Evolutionary conservation across 352 stramenopile species (phyloP), one percentile per base, ranked within the genome.

Genomic region (Phytophthora pisi): DNA sequence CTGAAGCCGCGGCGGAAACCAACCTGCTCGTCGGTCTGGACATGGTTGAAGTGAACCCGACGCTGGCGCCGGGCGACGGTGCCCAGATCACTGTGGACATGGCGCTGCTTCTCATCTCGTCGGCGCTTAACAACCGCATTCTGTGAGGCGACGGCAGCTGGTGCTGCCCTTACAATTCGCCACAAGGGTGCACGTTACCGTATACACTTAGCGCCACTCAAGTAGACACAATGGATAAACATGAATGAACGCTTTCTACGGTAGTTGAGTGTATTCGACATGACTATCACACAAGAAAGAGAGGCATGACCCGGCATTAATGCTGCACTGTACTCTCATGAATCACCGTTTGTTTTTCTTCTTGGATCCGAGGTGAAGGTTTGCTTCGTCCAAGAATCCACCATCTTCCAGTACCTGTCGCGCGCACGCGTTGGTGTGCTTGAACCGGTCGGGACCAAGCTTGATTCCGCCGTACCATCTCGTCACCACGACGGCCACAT

Each of bases 41-140:
- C 73, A 97, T 99, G 80, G 96, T 99, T 5, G 96, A 99, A 79
- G 81, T 99, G n/a, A 99, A 98, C 80, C 83, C 92, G 38, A 93
- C 72, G 52, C 77, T 99, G 53, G 91, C 93, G 5, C 85, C 96
- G 26, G 93, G 86, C 23, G 70, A 84, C 31, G 95, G 94, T 10
- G 94, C 92, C 23, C 80, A 91, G 57, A 90, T 96, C 72, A 99
- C 96, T 4, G 83, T 98, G 59, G 93, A 98, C 72, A 90, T 99
- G 71, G 95, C 91, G 51, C 70, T 98, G 54, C 75, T 97, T 63
- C 82, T 99, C 38, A 93, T 98, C 53, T 94, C 88, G 18, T 98
- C 93, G 55, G 86, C 97, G 26, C 85, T 98, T 50, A 95, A 95
- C 51, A 97, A 98, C 65, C 85, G 88, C 59, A 98, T 98, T 62